These are phyloP conservation scores for Cladosporium sphaerospermum DNA, from an alignment of 2,329 filamentous ascomycete species.

Conservation along the genomic window DNA sequence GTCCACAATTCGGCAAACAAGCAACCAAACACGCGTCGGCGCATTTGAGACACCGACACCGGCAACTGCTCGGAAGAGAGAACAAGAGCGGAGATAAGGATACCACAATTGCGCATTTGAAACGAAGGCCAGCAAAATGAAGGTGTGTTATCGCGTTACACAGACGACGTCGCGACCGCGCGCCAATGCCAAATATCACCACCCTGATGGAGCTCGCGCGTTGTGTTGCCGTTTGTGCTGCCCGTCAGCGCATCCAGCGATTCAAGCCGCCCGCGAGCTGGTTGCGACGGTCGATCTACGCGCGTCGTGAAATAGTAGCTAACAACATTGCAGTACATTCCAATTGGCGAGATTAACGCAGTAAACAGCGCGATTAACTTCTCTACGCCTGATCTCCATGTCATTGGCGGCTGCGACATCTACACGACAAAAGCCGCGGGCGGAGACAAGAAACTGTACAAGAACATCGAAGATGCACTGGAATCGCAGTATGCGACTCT, in stretches of 20 bases:
- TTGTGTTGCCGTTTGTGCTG: too few relatives aligned
- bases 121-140: slow-evolving; percentile 19
- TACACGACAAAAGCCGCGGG: slow-evolving; percentile 97
- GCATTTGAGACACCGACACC: background rate
- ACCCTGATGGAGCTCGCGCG: background rate
- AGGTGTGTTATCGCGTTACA: slow-evolving; percentile 19
- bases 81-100: background rate
- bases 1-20: background rate
- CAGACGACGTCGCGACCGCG: slow-evolving; percentile 8
- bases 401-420: slow-evolving; percentile 88
- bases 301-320: background rate
- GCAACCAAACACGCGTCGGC: slow-evolving; percentile 6
- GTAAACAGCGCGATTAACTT: slow-evolving; percentile 93
- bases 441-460: slow-evolving; percentile 94
- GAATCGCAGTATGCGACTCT: slow-evolving; percentile 87
- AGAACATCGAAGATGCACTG: slow-evolving; percentile 84
- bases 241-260: too few relatives aligned
- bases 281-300: too few relatives aligned
- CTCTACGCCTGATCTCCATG: slow-evolving; percentile 84
- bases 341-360: slow-evolving; percentile 82
- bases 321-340: slow-evolving; percentile 64
- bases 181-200: background rate
- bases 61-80: background rate
- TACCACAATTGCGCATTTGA: background rate
- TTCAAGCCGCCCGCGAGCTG: too few relatives aligned